Percentiles rank a stretch among this genome's conserved stretches.
Conservation (phyloP, 192 early-diverging fungal species). For the Umbelopsis isabellina region DNA sequence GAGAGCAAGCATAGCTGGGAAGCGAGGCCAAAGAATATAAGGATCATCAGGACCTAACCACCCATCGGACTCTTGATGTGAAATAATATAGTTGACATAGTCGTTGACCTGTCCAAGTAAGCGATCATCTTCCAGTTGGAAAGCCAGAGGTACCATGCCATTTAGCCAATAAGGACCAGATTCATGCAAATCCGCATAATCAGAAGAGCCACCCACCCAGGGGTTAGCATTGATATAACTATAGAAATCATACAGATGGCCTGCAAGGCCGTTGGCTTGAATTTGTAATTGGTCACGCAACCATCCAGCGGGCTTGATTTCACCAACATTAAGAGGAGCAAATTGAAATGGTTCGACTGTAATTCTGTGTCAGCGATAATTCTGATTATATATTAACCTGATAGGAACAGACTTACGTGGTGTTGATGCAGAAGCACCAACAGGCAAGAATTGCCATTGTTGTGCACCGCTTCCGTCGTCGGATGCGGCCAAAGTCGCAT, state of each 20-base stretch:
- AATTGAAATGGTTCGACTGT: background rate
- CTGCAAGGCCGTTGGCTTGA: background rate
- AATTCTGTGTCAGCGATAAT: background rate
- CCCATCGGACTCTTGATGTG: background rate
- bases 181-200: background rate
- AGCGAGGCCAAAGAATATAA: background rate
- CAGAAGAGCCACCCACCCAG: background rate
- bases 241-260: conserved; percentile 1
- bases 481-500: too few relatives aligned
- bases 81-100: background rate
- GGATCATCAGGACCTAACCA: background rate
- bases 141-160: background rate
- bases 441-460: background rate
- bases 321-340: background rate
- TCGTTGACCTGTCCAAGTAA: background rate
- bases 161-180: background rate
- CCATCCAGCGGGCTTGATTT: background rate
- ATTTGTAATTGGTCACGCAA: background rate
- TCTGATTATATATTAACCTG: background rate
- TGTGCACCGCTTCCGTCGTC: background rate
- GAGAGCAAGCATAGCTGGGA: background rate
- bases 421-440: background rate
- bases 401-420: background rate
- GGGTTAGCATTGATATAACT: background rate
- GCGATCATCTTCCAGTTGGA: background rate